Evolutionary conservation across 2,329 filamentous ascomycete genomes (phyloP).

Genomic region (Penicillium sp.): DNA sequence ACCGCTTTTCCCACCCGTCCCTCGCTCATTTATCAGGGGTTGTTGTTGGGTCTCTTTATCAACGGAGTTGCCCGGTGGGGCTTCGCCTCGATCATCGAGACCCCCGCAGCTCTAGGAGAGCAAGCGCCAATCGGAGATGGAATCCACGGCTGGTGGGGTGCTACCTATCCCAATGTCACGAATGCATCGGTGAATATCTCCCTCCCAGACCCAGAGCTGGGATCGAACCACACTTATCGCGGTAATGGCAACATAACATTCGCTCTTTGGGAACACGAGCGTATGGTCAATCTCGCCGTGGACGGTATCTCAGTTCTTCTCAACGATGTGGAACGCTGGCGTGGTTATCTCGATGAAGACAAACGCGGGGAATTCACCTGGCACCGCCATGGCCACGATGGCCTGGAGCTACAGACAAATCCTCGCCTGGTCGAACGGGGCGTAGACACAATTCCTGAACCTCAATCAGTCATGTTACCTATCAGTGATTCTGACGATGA

Average conservation of each 20-base stretch:
- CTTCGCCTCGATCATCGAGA: slow-evolving; percentile 85
- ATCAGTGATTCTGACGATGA: slow-evolving; percentile 28
- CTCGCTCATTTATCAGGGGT: slow-evolving; percentile 80
- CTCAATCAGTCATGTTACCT: slow-evolving; percentile 11
- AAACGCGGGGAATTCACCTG: slow-evolving; percentile 52
- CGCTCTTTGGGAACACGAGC: slow-evolving; percentile 41
- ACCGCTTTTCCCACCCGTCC: slow-evolving; percentile 86
- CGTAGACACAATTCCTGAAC: slow-evolving; percentile 10
- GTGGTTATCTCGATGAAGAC: slow-evolving; percentile 55
- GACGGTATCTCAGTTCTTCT: slow-evolving; percentile 62
- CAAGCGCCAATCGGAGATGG: slow-evolving; percentile 45
- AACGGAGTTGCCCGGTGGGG: slow-evolving; percentile 94
- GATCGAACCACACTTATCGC: slow-evolving; percentile 29
- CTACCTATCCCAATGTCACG: slow-evolving; percentile 56
- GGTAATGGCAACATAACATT: slow-evolving; percentile 50
- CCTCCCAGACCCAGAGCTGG: slow-evolving; percentile 41
- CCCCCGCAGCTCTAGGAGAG: slow-evolving; percentile 65
- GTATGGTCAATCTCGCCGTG: slow-evolving; percentile 42
- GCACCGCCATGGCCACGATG: slow-evolving; percentile 44
- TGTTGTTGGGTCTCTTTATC: slow-evolving; percentile 87
- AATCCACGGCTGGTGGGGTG: slow-evolving; percentile 44
- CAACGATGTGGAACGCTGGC: slow-evolving; percentile 63
- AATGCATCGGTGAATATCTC: slow-evolving; percentile 44
- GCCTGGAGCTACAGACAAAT: slow-evolving; percentile 35
- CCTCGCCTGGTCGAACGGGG: slow-evolving; percentile 26